Evolutionary conservation across 202 grass and related monocot species (phyloP), one percentile per base, ranked within the genome.

Genomic region (Hordeum pubiflorum): DNA sequence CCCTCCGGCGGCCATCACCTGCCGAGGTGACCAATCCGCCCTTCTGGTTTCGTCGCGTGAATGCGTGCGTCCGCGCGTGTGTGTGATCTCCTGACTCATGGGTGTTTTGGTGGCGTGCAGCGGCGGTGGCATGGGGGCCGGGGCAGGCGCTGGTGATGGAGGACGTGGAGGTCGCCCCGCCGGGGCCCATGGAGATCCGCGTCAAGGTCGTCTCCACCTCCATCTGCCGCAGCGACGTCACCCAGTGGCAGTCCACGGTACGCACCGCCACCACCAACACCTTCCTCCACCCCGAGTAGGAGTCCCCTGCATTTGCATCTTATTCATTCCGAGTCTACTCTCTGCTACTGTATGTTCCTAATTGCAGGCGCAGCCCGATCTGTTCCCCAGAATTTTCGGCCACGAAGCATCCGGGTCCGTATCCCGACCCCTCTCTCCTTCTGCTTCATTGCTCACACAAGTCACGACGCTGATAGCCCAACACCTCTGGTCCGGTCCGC

Each of bases 171-270:
- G 88, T 97, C 43, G 94, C 89, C 29, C 89, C 94, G 31, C 94
- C 94, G 54, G 87, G 81, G 76, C 46, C 84, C 29, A 77, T 89
- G 89, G 94, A 97, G 94, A 94, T 97, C 84, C 91, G 91, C 58
- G 84, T 97, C 81, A 94, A 86, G 86, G 86, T 97, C 72, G 86
- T 91, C 81, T 97, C 81, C 81, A 97, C 94, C 65, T 97, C 91
- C 76, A 88, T 97, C 89, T 97, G 94, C 88, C 91, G 91, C 78
- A 97, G 94, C 79, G 94, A 97, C 72, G 88, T 97, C 86, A 89
- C 56, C 68, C 88, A 90, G 54, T 97, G 94, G 94, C 85, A 94
- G 58, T 92, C 90, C 71, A 89, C 86, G 94, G 94, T 97, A 74
- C 13, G 43, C 44, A 22, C 36, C 29, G 40, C 23, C 40, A 70